A percentile compares a stretch with the other conserved stretches of the same genome.
phyloP scores from a whole-genome alignment of 768 basidiomycete genomes.

The Psilocybe sp. region DNA sequence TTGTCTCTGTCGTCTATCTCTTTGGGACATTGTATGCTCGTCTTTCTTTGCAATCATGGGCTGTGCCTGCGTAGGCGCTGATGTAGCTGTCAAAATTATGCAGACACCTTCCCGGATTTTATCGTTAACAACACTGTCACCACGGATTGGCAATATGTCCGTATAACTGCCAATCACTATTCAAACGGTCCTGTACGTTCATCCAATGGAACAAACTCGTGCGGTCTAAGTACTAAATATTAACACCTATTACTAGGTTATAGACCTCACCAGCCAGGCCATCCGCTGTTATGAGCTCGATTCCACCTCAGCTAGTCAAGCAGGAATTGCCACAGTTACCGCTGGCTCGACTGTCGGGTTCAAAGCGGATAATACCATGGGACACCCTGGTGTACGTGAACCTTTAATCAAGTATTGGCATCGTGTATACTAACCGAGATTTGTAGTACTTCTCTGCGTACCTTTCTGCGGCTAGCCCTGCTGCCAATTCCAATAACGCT shows the following conservation, averaged over 20 bases:
- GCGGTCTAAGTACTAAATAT: not conserved
- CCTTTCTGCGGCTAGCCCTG: constrained; percentile 27
- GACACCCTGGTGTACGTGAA: constrained; percentile 29
- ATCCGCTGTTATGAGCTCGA: constrained; percentile 34
- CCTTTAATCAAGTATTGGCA: too few species aligned
- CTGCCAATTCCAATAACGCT: constrained; percentile 34
- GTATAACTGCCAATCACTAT: constrained; percentile 32
- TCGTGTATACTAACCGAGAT: too few species aligned
- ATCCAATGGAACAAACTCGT: too few species aligned
- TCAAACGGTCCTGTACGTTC: constrained; percentile 26
- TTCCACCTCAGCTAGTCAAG: constrained; percentile 21
- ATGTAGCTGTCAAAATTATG: too few species aligned
- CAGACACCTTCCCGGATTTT: constrained; percentile 30
- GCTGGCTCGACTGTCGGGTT: constrained; percentile 31
- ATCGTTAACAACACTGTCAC: constrained; percentile 24
- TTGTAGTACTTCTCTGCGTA: constrained; percentile 31
- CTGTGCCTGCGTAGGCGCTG: too few species aligned
- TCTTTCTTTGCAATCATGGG: too few species aligned
- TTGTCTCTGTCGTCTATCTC: too few species aligned
- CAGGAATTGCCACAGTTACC: constrained; percentile 27
- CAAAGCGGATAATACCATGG: constrained; percentile 30
- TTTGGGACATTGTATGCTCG: too few species aligned
- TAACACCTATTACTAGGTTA: constrained; percentile 21
- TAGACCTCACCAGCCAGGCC: constrained; percentile 31
- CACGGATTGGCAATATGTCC: constrained; percentile 32